Base-by-base conservation (phyloP, 2,329 filamentous ascomycete genomes). In the Orbilia javanica region DNA sequence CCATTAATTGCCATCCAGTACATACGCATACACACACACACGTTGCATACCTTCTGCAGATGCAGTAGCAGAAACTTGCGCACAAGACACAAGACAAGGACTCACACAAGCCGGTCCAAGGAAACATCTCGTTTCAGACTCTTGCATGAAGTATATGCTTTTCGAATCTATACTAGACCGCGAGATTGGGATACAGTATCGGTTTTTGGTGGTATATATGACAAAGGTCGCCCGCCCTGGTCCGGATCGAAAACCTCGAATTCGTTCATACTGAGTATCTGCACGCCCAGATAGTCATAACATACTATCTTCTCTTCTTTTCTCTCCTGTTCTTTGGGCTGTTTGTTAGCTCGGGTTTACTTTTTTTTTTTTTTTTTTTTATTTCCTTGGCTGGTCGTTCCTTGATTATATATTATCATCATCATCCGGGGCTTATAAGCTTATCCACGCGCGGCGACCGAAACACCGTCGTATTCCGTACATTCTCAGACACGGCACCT, bases 201-300 rank as follows among this genome's bases (percentile, higher is more conserved):
- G 25, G 10, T 11, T 25, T 48, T 50, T 34, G 46, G 46, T 66
- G 50, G 52, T 68, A 74, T 68, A 68, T 75, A 75, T 75, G 71
- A 75, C 63, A 64, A 67, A 64, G 71, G 53, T 55, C 31, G 42
- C 48, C 71, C 71, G 71, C 46, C 42, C 63, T 68, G 64, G 42
- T 57, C 71, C 71, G 60, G 60, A 66, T 73, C 42, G 48, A 73
- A 60, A 27, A 3, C 29, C 29, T 57, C n/a, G 27, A 36, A 57
- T 10, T 20, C 29, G 52, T 57, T 57, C 50, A 8, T 50, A 22
- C 52, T 36, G 10, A 29, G 52, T 22, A 57, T 57, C 52, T 57
- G 52, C 52, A 57, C 6, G 25, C 52, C 20, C 52, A 53, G 50
- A 53, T 29, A 53, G 15, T 44, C 25, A 48, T 25, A 48, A 15